Percentiles rank a stretch among this genome's conserved stretches.
These are phyloP conservation scores for Phytopythium sindhum DNA, from an alignment of 352 stramenopile species.

Conservation along the genomic window DNA sequence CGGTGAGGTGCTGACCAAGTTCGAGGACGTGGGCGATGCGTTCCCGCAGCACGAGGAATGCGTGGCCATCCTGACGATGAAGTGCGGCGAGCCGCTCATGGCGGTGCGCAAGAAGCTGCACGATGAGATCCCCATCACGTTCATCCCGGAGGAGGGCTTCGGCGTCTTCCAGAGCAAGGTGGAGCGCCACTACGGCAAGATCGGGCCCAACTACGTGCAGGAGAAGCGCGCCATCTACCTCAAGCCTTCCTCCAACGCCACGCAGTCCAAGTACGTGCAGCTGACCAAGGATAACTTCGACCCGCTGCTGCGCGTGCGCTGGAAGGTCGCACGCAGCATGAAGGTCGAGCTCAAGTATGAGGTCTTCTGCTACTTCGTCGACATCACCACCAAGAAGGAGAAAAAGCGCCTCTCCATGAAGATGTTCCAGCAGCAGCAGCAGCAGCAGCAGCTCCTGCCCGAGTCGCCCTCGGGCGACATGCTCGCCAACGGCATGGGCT, in stretches of 20 bases:
- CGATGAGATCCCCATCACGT: slow-evolving; percentile 64
- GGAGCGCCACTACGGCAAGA: slow-evolving; percentile 64
- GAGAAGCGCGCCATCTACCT: slow-evolving; percentile 70
- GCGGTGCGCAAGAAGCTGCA: slow-evolving; percentile 79
- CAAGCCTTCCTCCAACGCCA: slow-evolving; percentile 71
- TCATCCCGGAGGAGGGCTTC: slow-evolving; percentile 72
- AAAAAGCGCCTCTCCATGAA: slow-evolving; percentile 66
- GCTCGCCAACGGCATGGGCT: slow-evolving; percentile 21
- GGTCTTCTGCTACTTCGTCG: slow-evolving; percentile 78
- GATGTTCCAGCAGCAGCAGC: slow-evolving; percentile 44
- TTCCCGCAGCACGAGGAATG: slow-evolving; percentile 68
- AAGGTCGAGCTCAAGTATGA: slow-evolving; percentile 82
- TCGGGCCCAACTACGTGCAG: slow-evolving; percentile 57
- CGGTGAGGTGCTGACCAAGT: slow-evolving; percentile 29
- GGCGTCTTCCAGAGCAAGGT: slow-evolving; percentile 76
- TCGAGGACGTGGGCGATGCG: slow-evolving; percentile 29
- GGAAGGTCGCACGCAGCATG: slow-evolving; percentile 77
- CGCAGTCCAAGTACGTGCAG: slow-evolving; percentile 75
- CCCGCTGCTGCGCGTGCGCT: slow-evolving; percentile 57
- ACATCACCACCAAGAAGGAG: slow-evolving; percentile 58
- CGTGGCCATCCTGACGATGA: slow-evolving; percentile 68
- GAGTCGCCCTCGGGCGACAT: slow-evolving; percentile 8
- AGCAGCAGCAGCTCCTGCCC: slow-evolving; percentile 10
- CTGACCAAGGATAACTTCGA: slow-evolving; percentile 77
- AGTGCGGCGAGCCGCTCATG: slow-evolving; percentile 68